Evolutionary conservation across 1,139 yeast genomes (phyloP), one percentile per base, ranked within the genome.

Genomic region (Yarrowia galli): DNA sequence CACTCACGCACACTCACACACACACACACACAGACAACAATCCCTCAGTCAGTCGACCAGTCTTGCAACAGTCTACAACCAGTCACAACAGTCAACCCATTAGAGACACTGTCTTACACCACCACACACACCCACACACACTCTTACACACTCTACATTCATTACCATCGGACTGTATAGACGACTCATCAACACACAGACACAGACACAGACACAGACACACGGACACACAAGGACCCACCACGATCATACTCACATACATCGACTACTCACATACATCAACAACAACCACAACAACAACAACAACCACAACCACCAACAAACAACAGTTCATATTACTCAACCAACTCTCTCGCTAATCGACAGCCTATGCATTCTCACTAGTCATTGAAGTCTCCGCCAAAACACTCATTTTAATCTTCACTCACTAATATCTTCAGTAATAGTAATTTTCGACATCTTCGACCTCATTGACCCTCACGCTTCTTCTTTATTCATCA

Each of bases 301-400:
- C n/a, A 23, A 48, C 20, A 48, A n/a, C n/a, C n/a, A n/a, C n/a
- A n/a, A n/a, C n/a, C n/a, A n/a, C n/a, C n/a, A n/a, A n/a, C n/a
- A n/a, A n/a, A 28, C 40, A 51, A 18, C 42, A 35, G 12, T 32
- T 46, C 25, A n/a, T 32, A 23, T 28, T 32, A n/a, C 22, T 12
- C 38, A 46, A 6, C n/a, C 32, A 5, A 6, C 40, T 12, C 38
- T 15, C 16, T 53, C 60, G 60, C 43, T 36, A 32, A 28, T 36
- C 58, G 56, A 54, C 61, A 56, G 63, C 63, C 63, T 40, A 56
- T 56, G 63, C 63, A 56, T 56, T 38, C 45, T 38, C 46, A 23
- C 61, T 54, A 54, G 45, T 35, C 60, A 38, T 38, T 53, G 60
- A 53, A 53, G 60, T 40, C 61, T 4, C 13, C 61, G 43, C 58